phyloP scores from a whole-genome alignment of 2,329 filamentous ascomycete genomes.

The Penicillium sp. region DNA sequence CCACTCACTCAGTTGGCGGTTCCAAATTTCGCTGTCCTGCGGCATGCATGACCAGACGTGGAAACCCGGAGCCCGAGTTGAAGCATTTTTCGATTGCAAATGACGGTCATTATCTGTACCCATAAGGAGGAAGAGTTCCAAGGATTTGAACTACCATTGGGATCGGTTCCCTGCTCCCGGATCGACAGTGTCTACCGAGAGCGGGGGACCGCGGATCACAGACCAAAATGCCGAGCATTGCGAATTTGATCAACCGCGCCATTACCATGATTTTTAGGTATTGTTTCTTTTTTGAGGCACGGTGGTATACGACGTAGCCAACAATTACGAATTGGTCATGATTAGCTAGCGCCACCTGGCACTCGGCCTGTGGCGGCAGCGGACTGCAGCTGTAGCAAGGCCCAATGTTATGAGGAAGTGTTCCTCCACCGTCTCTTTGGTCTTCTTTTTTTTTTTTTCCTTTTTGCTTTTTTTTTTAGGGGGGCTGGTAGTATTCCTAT shows the following conservation, averaged over 20 bases:
- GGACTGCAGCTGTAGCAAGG: conserved; percentile 3
- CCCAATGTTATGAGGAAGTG: background rate
- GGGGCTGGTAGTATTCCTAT: background rate
- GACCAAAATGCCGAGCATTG: background rate
- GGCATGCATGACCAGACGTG: conserved; percentile 4
- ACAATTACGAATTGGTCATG: background rate
- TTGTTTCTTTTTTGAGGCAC: background rate
- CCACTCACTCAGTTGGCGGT: background rate
- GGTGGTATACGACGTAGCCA: background rate
- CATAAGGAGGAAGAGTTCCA: background rate
- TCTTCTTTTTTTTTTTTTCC: background rate
- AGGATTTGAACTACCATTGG: conserved; percentile 14
- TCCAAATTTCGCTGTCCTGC: conserved; percentile 1
- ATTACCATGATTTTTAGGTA: background rate
- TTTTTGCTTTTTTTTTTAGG: background rate
- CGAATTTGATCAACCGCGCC: background rate
- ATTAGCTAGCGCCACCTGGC: background rate
- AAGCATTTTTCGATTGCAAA: background rate
- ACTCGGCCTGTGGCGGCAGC: background rate
- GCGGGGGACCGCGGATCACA: conserved; percentile 4
- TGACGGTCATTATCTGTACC: background rate
- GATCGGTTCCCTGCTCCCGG: conserved; percentile 17
- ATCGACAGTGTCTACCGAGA: conserved; percentile 16
- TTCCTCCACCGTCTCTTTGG: background rate
- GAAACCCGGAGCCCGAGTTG: conserved; percentile 5